These are phyloP conservation scores for Phlebiopsis gigantea DNA, from an alignment of 768 basidiomycete genomes.

Conservation along the genomic window DNA sequence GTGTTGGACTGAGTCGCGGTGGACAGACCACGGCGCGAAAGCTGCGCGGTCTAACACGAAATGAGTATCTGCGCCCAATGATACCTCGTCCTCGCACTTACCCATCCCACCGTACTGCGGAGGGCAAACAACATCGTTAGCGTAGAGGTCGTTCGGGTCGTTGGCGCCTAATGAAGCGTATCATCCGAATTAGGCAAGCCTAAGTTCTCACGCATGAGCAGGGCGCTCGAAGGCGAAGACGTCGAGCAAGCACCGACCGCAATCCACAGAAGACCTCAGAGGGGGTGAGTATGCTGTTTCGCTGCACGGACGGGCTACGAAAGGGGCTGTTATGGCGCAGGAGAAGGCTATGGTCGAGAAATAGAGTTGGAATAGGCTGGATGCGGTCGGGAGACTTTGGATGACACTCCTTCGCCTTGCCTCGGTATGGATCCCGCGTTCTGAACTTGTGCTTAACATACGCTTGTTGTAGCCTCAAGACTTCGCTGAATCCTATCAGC, in stretches of 20 bases:
- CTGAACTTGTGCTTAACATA: conserved; percentile 12
- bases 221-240: conserved; percentile 4
- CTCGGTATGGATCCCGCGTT: background rate
- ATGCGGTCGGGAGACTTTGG: conserved; percentile 30
- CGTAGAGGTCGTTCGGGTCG: background rate
- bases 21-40: background rate
- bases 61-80: background rate
- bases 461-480: conserved; percentile 14
- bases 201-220: conserved; percentile 4
- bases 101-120: conserved; percentile 19
- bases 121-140: conserved; percentile 21
- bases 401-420: conserved; percentile 28
- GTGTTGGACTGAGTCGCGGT: background rate
- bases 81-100: conserved; percentile 4
- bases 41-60: background rate
- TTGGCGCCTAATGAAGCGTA: conserved; percentile 8
- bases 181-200: conserved; percentile 1
- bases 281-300: conserved; percentile 32
- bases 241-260: conserved; percentile 13
- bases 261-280: conserved; percentile 22
- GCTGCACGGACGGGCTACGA: background rate
- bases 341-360: background rate
- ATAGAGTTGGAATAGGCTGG: conserved; percentile 29
- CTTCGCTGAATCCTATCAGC: conserved; percentile 18
- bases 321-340: background rate